Conservation (phyloP, 1,284 basidiomycete species). For the Irpex sp. region DNA sequence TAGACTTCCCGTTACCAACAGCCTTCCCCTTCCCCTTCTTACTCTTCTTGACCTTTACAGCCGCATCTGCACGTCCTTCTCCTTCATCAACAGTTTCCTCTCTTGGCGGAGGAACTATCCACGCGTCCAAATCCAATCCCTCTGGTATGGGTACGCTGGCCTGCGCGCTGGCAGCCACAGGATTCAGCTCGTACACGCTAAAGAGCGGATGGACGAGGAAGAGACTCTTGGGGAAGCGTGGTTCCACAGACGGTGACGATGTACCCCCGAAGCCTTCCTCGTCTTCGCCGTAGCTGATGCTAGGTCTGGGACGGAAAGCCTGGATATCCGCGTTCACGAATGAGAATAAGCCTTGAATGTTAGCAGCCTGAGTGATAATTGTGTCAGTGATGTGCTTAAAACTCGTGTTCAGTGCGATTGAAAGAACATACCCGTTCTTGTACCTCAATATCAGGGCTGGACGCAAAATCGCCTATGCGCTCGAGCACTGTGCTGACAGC, state of each 20-base stretch:
- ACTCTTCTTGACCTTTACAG: constrained; percentile 28
- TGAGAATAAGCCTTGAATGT: constrained; percentile 74
- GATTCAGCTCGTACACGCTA: constrained; percentile 79
- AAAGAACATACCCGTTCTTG: constrained; percentile 77
- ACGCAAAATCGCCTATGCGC: constrained; percentile 52
- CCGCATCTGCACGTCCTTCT: constrained; percentile 29
- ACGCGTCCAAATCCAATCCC: constrained; percentile 80
- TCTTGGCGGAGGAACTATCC: constrained; percentile 71
- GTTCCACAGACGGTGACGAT: constrained; percentile 31
- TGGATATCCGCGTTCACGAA: constrained; percentile 83
- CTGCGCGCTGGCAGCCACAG: constrained; percentile 81
- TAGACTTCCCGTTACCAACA: constrained; percentile 22
- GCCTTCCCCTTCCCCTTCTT: constrained; percentile 49
- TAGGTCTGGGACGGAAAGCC: constrained; percentile 46
- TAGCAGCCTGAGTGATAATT: constrained; percentile 57
- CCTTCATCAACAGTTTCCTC: constrained; percentile 27
- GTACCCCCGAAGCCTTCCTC: constrained; percentile 35
- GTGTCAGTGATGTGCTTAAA: neutral
- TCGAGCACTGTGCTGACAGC: constrained; percentile 58
- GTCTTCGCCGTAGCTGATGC: constrained; percentile 31
- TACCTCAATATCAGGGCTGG: constrained; percentile 77
- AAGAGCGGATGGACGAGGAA: constrained; percentile 86
- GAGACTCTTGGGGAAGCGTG: constrained; percentile 81
- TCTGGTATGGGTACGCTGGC: constrained; percentile 78
- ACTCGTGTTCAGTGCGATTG: neutral